Evolutionary conservation across 306 rosid genomes (phyloP).

Genomic region (Cicer yamashitae): DNA sequence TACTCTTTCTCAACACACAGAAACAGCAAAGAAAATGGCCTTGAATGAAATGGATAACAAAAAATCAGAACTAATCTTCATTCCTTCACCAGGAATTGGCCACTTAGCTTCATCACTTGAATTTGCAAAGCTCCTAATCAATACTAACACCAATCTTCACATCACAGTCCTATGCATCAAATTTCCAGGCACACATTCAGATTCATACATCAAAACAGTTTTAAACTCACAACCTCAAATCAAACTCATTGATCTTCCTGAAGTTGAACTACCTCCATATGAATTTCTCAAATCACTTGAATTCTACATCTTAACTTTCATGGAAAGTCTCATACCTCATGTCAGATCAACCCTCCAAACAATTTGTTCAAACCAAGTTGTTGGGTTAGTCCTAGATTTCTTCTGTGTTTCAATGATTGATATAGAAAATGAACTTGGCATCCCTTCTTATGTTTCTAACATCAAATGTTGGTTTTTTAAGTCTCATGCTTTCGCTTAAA

Average conservation of each 20-base stretch:
- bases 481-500: slow-evolving; percentile 48
- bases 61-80: slow-evolving; percentile 52
- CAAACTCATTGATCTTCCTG: slow-evolving; percentile 56
- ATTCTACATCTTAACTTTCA: slow-evolving; percentile 37
- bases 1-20: not conserved
- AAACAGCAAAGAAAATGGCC: not conserved
- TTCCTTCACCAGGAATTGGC: slow-evolving; percentile 57
- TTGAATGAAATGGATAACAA: slow-evolving; percentile 12
- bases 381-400: slow-evolving; percentile 61
- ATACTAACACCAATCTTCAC: slow-evolving; percentile 42
- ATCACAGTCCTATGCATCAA: slow-evolving; percentile 55
- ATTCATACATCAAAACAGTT: slow-evolving; percentile 47
- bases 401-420: slow-evolving; percentile 60
- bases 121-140: slow-evolving; percentile 53
- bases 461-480: slow-evolving; percentile 48
- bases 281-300: slow-evolving; percentile 37
- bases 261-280: slow-evolving; percentile 42
- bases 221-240: slow-evolving; percentile 50
- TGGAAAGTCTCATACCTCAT: slow-evolving; percentile 49
- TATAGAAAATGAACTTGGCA: slow-evolving; percentile 53
- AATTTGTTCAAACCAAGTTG: slow-evolving; percentile 40
- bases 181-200: slow-evolving; percentile 35
- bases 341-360: slow-evolving; percentile 35
- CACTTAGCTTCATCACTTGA: slow-evolving; percentile 59
- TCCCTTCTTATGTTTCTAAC: slow-evolving; percentile 62